Evolutionary conservation across 805 yeast genomes (phyloP).

Genomic region (Sugiyamaella mastotermitis): DNA sequence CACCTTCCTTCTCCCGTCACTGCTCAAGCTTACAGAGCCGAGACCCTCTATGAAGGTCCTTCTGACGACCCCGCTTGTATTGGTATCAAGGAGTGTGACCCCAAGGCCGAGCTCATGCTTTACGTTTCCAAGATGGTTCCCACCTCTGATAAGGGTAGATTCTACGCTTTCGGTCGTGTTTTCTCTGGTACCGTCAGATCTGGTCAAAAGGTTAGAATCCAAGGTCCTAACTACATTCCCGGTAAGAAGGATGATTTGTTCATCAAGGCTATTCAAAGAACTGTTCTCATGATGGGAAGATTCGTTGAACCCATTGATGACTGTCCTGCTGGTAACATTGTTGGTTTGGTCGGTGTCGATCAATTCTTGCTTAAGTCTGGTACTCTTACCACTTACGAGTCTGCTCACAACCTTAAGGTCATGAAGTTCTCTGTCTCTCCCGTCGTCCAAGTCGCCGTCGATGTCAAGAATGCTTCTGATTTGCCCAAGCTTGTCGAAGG

Average conservation of each 20-base stretch:
- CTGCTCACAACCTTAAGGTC: conserved; percentile 99
- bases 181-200: conserved; percentile 99
- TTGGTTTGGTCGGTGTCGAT: conserved; percentile 99
- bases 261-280: conserved; percentile 97
- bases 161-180: conserved; percentile 99
- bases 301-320: conserved; percentile 96
- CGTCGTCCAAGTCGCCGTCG: conserved; percentile 99
- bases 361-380: conserved; percentile 99
- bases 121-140: conserved; percentile 99
- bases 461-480: conserved; percentile 99
- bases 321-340: conserved; percentile 99
- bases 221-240: conserved; percentile 99
- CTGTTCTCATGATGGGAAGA: conserved; percentile 99
- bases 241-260: conserved; percentile 98
- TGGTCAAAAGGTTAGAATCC: conserved; percentile 99
- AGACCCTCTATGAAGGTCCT: conserved; percentile 99
- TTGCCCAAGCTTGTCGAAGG: conserved; percentile 99
- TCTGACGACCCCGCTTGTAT: conserved; percentile 74
- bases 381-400: conserved; percentile 94
- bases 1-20: conserved; percentile 99
- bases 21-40: conserved; percentile 99
- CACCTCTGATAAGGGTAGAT: conserved; percentile 99
- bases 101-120: conserved; percentile 95
- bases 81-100: conserved; percentile 98
- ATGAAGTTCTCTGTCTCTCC: conserved; percentile 99